These are phyloP conservation scores for Athelia psychrophila DNA, from an alignment of 1,284 basidiomycete genomes.

Conservation along the genomic window DNA sequence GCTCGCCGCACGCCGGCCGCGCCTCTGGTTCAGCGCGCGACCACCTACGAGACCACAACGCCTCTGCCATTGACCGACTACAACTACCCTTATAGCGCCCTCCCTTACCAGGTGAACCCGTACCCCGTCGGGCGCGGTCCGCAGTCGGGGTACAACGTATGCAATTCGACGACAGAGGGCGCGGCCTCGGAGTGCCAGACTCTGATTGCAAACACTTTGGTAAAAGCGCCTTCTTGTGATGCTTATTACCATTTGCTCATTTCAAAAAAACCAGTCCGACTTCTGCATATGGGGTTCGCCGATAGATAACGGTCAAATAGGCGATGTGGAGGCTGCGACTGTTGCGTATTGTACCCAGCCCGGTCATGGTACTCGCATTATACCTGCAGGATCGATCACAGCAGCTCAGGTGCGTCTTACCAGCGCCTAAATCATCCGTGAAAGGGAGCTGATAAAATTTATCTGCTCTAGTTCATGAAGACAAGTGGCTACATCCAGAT, in stretches of 20 bases:
- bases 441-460: not conserved
- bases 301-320: conserved; percentile 24
- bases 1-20: not conserved
- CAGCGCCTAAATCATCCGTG: conserved; percentile 12
- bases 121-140: conserved; percentile 17
- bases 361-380: conserved; percentile 52
- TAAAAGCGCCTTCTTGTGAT: not conserved
- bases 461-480: conserved; percentile 35
- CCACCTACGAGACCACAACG: conserved; percentile 1
- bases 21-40: not conserved
- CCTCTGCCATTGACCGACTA: conserved; percentile 2
- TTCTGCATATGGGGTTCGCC: conserved; percentile 26
- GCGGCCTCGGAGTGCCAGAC: conserved; percentile 36
- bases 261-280: conserved; percentile 11
- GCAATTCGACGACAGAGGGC: conserved; percentile 36
- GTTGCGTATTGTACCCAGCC: conserved; percentile 28
- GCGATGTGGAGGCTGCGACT: conserved; percentile 34
- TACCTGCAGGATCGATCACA: conserved; percentile 50
- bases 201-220: conserved; percentile 23
- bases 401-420: conserved; percentile 44
- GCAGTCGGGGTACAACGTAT: conserved; percentile 33
- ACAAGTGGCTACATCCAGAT: conserved; percentile 46
- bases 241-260: too few species aligned
- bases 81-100: conserved; percentile 1
- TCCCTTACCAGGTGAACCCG: conserved; percentile 3